Base-by-base conservation (phyloP, 257 asterid genomes). In the Coffea eugenioides region DNA sequence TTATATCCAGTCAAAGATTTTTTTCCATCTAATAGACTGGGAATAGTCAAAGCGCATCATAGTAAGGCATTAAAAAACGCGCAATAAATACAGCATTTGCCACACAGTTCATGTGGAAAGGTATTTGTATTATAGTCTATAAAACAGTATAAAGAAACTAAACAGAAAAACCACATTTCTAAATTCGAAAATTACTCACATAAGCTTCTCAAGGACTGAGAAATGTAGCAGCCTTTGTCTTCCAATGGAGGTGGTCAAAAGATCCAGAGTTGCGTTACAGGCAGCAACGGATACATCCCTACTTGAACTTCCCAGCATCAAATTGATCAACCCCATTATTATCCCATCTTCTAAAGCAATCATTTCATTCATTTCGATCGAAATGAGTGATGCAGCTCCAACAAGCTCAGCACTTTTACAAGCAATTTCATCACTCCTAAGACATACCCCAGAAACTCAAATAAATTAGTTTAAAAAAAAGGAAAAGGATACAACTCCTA, bases 251-350 rank as follows among this genome's bases (percentile, higher is more conserved):
- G 95, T 86, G 4, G 94, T 87, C 10, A 94, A 86, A 76, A 94
- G 87, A 86, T 94, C 98, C 92, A 94, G 80, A 34, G 84, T 74
- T 21, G 94, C 90, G 84, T 87, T 91, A 85, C 97, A 94, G 67
- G 95, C 92, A 81, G 89, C 97, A 80, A 82, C 61, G 57, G 88
- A 85, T 51, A 83, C 87, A 73, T 81, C 79, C 85, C 80, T 80
- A 39, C 79, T 75, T 46, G 87, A 81, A 73, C 87, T 86, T 61
- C 75, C 69, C 27, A 52, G 21, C 59, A 90, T 74, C 79, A 88
- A 82, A 52, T 86, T 80, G 80, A 94, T 79, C 86, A 94, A 81
- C 69, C 89, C 88, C 84, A 80, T 85, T 72, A 92, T 84, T 51
- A 83, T 86, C 69, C 84, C 92, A 48, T 80, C 90, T 61, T 92